Evolutionary conservation across 2,329 filamentous ascomycete genomes (phyloP), one percentile per base, ranked within the genome.

Genomic region (Nemania sp.): DNA sequence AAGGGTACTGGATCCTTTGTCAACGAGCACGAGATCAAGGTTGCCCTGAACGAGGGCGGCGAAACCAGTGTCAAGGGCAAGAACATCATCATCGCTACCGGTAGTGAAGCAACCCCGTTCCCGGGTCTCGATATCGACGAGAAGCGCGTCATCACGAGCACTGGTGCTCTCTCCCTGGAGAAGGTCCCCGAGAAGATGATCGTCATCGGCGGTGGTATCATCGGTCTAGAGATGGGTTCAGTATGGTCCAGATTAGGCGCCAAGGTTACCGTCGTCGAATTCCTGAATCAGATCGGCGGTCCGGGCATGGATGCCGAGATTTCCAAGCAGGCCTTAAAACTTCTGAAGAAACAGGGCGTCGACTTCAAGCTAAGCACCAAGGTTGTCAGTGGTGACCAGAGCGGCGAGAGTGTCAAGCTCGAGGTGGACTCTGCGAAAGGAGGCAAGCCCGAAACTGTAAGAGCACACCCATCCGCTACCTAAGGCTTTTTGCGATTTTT

Each of bases 291-390:
- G 79, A 97, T 99, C 64, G 94, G 94, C 75, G 94, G 94, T 54
- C 94, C 94, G 43, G 94, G 94, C 66, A 99, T 99, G 94, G 94
- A 99, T 72, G 75, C 82, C 42, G 94, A 99, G 73, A 90, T 97
- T 68, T 84, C 92, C 70, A 99, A 97, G 81, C 79, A 84, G 68
- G 81, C 89, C 37, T 92, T 97, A 75, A 97, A 96, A 83, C 86
- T 96, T 60, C 84, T 99, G 62, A 84, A 84, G 73, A 97, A 96
- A 83, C 94, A 99, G 80, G 94, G 93, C 57, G 88, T 99, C 72
- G 94, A 96, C 70, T 99, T 99, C 83, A 97, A 96, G 86, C 86
- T 95, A 65, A 88, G 90, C 80, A 97, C 94, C 69, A 99, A 99
- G 84, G 94, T 99, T 61, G 77, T 87, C 61, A 83, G 85, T 66